Conservation (phyloP, 306 rosid genomes). For the Glycine latifolia region DNA sequence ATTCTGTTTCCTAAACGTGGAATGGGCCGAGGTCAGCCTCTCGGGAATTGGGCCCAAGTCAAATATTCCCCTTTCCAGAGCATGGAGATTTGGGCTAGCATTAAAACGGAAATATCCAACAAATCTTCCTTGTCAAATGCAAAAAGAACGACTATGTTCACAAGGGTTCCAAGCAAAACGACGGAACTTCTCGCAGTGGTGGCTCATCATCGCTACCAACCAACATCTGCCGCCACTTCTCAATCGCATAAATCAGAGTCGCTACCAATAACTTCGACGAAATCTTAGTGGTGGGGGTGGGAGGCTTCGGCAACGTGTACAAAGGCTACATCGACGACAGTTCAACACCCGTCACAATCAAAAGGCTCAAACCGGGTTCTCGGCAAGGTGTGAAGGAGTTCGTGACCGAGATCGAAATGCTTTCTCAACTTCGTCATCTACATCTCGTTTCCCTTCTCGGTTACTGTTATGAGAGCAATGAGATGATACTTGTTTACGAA, state of each 20-base stretch:
- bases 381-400: conserved; percentile 56
- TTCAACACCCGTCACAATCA: neutral
- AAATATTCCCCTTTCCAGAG: too few species aligned
- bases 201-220: neutral
- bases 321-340: neutral
- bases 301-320: conserved; percentile 36
- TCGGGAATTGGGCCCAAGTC: too few species aligned
- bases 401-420: conserved; percentile 57
- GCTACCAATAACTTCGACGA: conserved; percentile 46
- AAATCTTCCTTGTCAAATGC: neutral
- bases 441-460: conserved; percentile 53
- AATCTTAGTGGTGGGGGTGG: neutral
- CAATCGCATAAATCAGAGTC: conserved; percentile 36
- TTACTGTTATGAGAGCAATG: conserved; percentile 44
- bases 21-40: too few species aligned
- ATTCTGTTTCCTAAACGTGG: too few species aligned
- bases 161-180: neutral
- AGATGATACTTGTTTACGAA: conserved; percentile 23
- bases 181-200: neutral
- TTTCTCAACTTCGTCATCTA: conserved; percentile 55
- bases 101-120: too few species aligned
- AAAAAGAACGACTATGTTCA: neutral
- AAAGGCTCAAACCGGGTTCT: conserved; percentile 2
- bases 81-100: too few species aligned
- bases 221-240: conserved; percentile 37